Evolutionary conservation across 768 basidiomycete genomes (phyloP).

Genomic region (Naganishia onofrii): DNA sequence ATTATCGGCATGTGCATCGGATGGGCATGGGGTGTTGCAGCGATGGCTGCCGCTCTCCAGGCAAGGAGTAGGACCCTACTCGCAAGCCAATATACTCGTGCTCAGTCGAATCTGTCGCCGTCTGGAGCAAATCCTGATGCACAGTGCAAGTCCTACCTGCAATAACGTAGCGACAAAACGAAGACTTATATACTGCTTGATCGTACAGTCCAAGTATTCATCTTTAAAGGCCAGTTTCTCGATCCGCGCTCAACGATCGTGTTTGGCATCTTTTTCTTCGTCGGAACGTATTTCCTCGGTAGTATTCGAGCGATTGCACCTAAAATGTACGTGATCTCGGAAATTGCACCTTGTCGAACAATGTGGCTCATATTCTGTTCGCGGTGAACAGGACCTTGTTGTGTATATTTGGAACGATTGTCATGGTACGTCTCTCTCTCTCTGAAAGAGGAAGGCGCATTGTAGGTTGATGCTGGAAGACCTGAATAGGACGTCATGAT

Average conservation of each 20-base stretch:
- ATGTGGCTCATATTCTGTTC: neutral
- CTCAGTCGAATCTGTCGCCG: constrained; percentile 12
- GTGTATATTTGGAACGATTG: constrained; percentile 58
- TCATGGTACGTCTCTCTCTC: constrained; percentile 46
- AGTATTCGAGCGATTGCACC: constrained; percentile 58
- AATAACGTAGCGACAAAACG: neutral
- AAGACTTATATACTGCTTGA: neutral
- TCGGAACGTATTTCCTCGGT: constrained; percentile 57
- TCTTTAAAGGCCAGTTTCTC: constrained; percentile 60
- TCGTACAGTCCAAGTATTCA: constrained; percentile 49
- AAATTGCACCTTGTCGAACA: neutral
- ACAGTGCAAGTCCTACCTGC: constrained; percentile 42
- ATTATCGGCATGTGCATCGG: constrained; percentile 58
- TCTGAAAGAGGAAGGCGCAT: neutral
- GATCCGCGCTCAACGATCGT: constrained; percentile 57
- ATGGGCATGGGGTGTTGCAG: constrained; percentile 61
- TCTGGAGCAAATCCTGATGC: constrained; percentile 44
- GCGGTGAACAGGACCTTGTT: constrained; percentile 49
- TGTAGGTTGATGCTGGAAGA: neutral
- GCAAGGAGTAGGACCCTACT: constrained; percentile 40
- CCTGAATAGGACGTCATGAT: constrained; percentile 39
- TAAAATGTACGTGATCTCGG: constrained; percentile 49
- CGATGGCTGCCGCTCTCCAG: constrained; percentile 58
- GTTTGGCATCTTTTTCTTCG: constrained; percentile 58
- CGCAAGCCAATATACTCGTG: constrained; percentile 17